A percentile compares a stretch with the other conserved stretches of the same genome.
phyloP scores from a whole-genome alignment of 495 filamentous ascomycete species.

The Oidiodendron maius region DNA sequence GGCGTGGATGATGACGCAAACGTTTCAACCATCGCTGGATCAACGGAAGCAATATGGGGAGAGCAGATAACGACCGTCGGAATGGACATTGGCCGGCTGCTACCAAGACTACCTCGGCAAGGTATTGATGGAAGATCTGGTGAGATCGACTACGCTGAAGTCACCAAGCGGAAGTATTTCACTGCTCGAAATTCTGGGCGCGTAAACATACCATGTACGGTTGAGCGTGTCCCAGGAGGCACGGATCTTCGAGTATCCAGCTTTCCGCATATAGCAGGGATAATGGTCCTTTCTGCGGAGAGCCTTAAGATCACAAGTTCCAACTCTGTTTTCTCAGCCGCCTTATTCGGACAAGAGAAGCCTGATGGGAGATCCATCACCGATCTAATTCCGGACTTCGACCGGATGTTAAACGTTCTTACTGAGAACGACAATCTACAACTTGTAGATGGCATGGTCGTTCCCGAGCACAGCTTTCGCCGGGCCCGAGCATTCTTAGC shows the following conservation, averaged over 20 bases:
- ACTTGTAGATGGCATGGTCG: constrained; percentile 88
- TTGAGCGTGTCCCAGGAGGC: constrained; percentile 59
- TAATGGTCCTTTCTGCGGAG: constrained; percentile 78
- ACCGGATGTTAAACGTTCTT: constrained; percentile 70
- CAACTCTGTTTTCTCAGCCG: constrained; percentile 88
- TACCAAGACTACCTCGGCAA: constrained; percentile 76
- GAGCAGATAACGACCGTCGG: constrained; percentile 57
- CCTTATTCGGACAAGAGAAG: constrained; percentile 80
- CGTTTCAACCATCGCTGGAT: constrained; percentile 61
- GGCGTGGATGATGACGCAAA: constrained; percentile 67
- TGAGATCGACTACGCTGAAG: constrained; percentile 64
- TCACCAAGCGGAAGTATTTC: constrained; percentile 67
- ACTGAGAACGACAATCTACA: constrained; percentile 79
- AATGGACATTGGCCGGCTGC: constrained; percentile 64
- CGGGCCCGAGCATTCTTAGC: constrained; percentile 79
- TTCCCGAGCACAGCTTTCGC: constrained; percentile 93
- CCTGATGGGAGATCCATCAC: constrained; percentile 75
- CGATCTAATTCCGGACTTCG: constrained; percentile 81
- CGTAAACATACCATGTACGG: constrained; percentile 71
- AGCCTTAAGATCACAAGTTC: constrained; percentile 79
- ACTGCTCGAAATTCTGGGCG: constrained; percentile 69
- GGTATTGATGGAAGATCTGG: constrained; percentile 56
- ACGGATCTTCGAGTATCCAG: constrained; percentile 75
- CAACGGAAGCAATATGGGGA: constrained; percentile 75
- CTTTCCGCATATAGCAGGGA: constrained; percentile 95